Conservation (phyloP, 345 rosid genomes). For the Rhizophora apiculata region DNA sequence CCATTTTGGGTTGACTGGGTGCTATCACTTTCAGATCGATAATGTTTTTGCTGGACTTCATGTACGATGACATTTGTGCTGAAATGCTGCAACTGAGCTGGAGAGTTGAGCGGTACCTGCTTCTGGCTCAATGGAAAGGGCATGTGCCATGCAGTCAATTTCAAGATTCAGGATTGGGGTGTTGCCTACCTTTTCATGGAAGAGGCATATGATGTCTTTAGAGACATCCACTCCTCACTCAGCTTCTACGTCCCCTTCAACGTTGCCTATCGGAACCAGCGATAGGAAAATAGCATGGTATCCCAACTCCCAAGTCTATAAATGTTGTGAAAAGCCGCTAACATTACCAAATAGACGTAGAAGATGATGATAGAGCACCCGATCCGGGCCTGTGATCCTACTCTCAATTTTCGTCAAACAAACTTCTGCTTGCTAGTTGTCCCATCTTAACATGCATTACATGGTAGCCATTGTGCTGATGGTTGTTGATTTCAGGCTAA, state of each 20-base stretch:
- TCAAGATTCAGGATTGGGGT: too few species aligned
- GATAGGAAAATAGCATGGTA: conserved; percentile 77
- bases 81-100: too few species aligned
- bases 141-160: too few species aligned
- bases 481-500: conserved; percentile 81
- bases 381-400: conserved; percentile 72
- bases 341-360: conserved; percentile 67
- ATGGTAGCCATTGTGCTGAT: conserved; percentile 84
- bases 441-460: conserved; percentile 67
- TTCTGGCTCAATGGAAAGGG: too few species aligned
- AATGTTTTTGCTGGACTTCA: too few species aligned
- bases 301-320: conserved; percentile 52
- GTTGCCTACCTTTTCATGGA: neutral
- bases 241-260: conserved; percentile 71
- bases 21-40: too few species aligned
- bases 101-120: too few species aligned
- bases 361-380: conserved; percentile 80
- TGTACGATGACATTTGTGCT: too few species aligned
- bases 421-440: conserved; percentile 61
- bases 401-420: conserved; percentile 73
- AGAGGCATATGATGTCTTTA: conserved; percentile 47
- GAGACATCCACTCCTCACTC: conserved; percentile 72
- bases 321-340: conserved; percentile 67
- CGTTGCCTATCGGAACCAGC: conserved; percentile 55
- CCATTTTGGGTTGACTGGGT: too few species aligned